Evolutionary conservation across 2,329 filamentous ascomycete species (phyloP), one percentile per base, ranked within the genome.

Genomic region (Waltergamsia citrina): DNA sequence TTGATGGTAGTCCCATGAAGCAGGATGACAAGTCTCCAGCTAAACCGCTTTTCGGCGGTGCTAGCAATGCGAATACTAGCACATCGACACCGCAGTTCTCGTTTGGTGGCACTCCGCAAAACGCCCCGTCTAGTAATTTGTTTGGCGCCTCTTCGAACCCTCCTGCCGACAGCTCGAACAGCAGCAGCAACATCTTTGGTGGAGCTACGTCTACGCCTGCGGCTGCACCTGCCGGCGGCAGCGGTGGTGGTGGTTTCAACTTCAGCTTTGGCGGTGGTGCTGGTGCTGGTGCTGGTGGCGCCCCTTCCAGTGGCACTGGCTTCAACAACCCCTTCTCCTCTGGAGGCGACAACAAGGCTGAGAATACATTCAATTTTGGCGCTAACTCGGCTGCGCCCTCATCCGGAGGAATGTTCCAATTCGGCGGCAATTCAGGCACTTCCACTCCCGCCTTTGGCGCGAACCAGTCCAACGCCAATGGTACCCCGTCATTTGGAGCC

Each of bases 1-100:
- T 69, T 43, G 56, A 52, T 32, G 57, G 57, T 21, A 62, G 60
- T 34, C 57, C 57, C 12, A 60, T 67, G 46, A 64, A 65, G 41
- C 57, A 68, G 37, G 58, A 64, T 37, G 54, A 49, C 6, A 48
- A 53, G 6, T 59, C 58, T 3, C 53, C 56, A 10, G 55, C 52
- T 7, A 62, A 62, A 50, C 58, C 52, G 37, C 36, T 46, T 2
- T 54, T 54, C 29, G 33, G 33, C 12, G 33, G 17, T 18, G 43
- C 42, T 25, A 49, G 50, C n/a, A 47, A 38, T 21, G 46, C 33
- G 26, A 40, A 43, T 8, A 41, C 42, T 3, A 29, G 43, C 19
- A 38, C 48, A 2, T 38, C 53, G 12, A 38, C 54, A 11, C 48
- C 58, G 5, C 36, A 52, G 5, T 63, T 63, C 46, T 56, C 46